Evolutionary conservation across 164 flowering plant genomes (phyloP), one percentile per base, ranked within the genome.

Genomic region (Nymphaea colorata): DNA sequence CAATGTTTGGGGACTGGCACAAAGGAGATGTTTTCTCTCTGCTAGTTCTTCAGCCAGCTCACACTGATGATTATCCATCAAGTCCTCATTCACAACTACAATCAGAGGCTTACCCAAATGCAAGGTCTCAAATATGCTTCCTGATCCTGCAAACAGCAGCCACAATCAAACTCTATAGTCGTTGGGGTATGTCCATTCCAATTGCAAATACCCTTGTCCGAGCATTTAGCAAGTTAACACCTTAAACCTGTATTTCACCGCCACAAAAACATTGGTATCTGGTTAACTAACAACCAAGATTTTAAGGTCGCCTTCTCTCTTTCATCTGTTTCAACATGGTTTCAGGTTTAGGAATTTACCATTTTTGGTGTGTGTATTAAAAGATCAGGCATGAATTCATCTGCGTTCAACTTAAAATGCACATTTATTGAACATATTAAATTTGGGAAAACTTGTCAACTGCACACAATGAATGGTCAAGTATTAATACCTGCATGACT

Each of bases 11-110:
- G 99, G 96, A 4, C 77, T 78, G 73, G 93, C 90, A 75, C 83
- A 92, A n/a, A 84, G 79, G 64, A 94, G 79, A 82, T 92, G 96
- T 74, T 83, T 87, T 77, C 98, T 84, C 67, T 84, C 90, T 45
- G 96, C 98, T 66, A 94, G 81, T 81, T 94, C 99, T 76, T 94
- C 98, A 15, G 99, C 96, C 47, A 94, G 75, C 78, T 94, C 99
- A 67, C 85, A 79, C 73, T 94, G 99, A 79, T 94, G 99, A 73
- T 94, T 92, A 81, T 94, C 98, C 99, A 94, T 94, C 77, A 94
- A 79, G 84, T 90, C 96, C 82, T 91, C 96, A 66, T 94, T 94
- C 68, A 92, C 99, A 63, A 90, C 96, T 14, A 92, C 99, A 61
- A 94, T 88, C 44, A 94, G 74, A 61, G 99, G 96, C 67, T 87